Conservation (phyloP, 768 basidiomycete genomes). For the Auriscalpium orientale region DNA sequence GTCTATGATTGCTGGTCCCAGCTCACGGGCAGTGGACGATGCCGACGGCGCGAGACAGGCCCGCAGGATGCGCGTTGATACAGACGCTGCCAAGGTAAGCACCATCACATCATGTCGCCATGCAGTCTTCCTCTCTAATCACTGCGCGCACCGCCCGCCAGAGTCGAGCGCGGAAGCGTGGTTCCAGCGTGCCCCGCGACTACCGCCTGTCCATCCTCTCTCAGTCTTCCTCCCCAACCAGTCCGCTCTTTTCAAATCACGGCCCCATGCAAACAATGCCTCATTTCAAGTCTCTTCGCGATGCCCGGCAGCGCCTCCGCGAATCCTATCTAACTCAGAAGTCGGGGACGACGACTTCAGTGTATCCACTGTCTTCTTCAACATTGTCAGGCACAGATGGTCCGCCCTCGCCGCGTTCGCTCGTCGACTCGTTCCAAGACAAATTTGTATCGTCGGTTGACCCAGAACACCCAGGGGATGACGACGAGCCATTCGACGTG, state of each 20-base stretch:
- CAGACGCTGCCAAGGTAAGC: slow-evolving; percentile 11
- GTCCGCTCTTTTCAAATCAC: slow-evolving; percentile 13
- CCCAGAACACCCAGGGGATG: slow-evolving; percentile 18
- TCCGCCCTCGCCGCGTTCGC: slow-evolving; percentile 53
- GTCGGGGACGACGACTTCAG: slow-evolving; percentile 65
- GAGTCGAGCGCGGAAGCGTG: slow-evolving; percentile 10
- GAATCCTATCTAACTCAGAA: slow-evolving; percentile 52
- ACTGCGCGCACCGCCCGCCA: not conserved
- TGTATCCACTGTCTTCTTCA: slow-evolving; percentile 70
- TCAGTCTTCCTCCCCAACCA: slow-evolving; percentile 11
- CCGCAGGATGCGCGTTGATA: slow-evolving; percentile 4
- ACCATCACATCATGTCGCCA: not conserved
- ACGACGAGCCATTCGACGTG: slow-evolving; percentile 29
- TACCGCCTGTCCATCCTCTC: slow-evolving; percentile 15
- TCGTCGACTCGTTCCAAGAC: slow-evolving; percentile 36
- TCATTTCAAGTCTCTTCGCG: slow-evolving; percentile 15
- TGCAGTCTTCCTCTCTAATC: not conserved
- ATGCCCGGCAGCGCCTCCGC: slow-evolving; percentile 23
- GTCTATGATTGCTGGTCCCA: slow-evolving; percentile 4
- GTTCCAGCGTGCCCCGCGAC: slow-evolving; percentile 17
- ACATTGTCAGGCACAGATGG: slow-evolving; percentile 59
- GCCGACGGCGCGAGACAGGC: slow-evolving; percentile 12
- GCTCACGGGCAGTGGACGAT: slow-evolving; percentile 11
- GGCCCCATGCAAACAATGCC: slow-evolving; percentile 14
- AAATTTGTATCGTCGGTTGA: slow-evolving; percentile 28